Evolutionary conservation across 1,139 yeast genomes (phyloP), one percentile per base, ranked within the genome.

Genomic region (Hemisphaericaspora xylofermentans): DNA sequence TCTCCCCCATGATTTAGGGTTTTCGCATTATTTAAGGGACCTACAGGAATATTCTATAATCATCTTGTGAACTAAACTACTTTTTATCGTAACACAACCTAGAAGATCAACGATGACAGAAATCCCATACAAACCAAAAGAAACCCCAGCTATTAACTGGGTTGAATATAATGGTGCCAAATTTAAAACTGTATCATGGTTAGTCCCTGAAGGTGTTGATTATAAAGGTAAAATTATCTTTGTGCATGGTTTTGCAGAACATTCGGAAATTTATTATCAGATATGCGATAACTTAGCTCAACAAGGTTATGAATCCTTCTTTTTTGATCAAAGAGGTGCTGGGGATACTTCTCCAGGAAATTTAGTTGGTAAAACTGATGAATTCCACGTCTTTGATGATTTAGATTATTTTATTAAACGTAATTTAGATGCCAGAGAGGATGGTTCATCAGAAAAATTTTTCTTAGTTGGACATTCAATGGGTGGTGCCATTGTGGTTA

Each of bases 401-500:
- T 67, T 91, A 52, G 88, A 88, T 51, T 76, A 70, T 51, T 74
- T 91, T 55, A 65, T 84, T 47, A 68, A 69, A 43, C 48, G 52
- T 18, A 63, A 63, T 41, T 57, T 65, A 17, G 64, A 61, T 30
- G 49, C 51, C 25, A 47, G 63, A 35, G 43, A 48, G 14, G 33
- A 49, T 2, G 41, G 57, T 7, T 5, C 22, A 16, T 8, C 29
- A 3, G 70, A 69, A 36, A 80, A 80, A 48, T 56, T 88, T 33
- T 76, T 73, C 53, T 58, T 93, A 49, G 71, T 79, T 64, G 96
- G 97, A 2, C 95, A 87, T 57, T 87, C 95, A n/a, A 89, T 93
- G 97, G 98, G 98, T 37, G 97, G 97, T 16, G 96, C 87, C 0
- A 82, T 88, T 40, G 68, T 71, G 0, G 68, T 89, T 47, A 87